Evolutionary conservation across 2,329 filamentous ascomycete genomes (phyloP).

Genomic region (Fusarium robinianum): DNA sequence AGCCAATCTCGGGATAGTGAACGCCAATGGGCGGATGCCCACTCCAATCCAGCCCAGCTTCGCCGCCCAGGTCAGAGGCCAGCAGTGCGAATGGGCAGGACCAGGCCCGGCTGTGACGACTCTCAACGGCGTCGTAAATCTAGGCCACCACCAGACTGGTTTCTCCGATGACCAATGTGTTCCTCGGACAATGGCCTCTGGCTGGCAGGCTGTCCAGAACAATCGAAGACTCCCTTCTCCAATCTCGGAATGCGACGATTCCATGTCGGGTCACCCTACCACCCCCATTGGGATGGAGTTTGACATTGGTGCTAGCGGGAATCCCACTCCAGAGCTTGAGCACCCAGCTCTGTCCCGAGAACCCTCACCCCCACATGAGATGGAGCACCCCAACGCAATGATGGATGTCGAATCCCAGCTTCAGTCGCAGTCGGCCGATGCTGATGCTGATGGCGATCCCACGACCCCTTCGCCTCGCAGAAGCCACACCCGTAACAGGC

Average conservation of each 20-base stretch:
- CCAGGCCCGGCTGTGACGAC: conserved; percentile 41
- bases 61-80: conserved; percentile 58
- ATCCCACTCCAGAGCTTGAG: conserved; percentile 37
- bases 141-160: conserved; percentile 47
- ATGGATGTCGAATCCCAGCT: conserved; percentile 43
- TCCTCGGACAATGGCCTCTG: conserved; percentile 54
- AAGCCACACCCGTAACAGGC: conserved; percentile 62
- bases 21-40: conserved; percentile 54
- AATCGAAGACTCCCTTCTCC: conserved; percentile 61
- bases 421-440: conserved; percentile 32
- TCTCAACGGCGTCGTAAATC: conserved; percentile 45
- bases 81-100: conserved; percentile 49
- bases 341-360: conserved; percentile 24
- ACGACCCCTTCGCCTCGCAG: conserved; percentile 54
- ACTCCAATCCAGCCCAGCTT: conserved; percentile 65
- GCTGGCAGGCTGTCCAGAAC: conserved; percentile 59
- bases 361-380: conserved; percentile 41
- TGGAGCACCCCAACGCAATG: conserved; percentile 47
- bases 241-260: conserved; percentile 61
- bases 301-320: conserved; percentile 42
- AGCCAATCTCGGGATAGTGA: conserved; percentile 27
- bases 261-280: conserved; percentile 45
- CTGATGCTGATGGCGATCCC: conserved; percentile 43
- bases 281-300: conserved; percentile 40
- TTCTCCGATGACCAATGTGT: conserved; percentile 50